A percentile compares a stretch with the other conserved stretches of the same genome.
These are phyloP conservation scores for Leonotis leonurus DNA, from an alignment of 257 asterid species.

Conservation along the genomic window DNA sequence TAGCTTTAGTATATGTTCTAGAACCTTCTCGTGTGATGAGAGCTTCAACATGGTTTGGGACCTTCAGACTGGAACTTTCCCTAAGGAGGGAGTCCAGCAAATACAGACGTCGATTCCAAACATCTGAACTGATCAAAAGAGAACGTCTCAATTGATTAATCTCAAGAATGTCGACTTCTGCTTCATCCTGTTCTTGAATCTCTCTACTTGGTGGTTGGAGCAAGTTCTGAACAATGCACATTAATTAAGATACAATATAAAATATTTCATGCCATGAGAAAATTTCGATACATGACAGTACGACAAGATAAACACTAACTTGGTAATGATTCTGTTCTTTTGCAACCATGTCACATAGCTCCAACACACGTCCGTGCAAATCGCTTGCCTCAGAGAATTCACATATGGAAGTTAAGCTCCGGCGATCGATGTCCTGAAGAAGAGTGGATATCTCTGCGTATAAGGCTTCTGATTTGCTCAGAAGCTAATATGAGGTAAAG, in stretches of 20 bases:
- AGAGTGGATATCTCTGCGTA: slow-evolving; percentile 45
- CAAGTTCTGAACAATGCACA: slow-evolving; percentile 32
- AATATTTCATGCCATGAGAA: neutral
- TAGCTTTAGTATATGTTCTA: slow-evolving; percentile 6
- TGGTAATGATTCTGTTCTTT: slow-evolving; percentile 42
- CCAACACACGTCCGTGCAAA: slow-evolving; percentile 42
- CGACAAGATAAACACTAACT: slow-evolving; percentile 31
- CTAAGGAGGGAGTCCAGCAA: slow-evolving; percentile 52
- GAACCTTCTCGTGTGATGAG: neutral
- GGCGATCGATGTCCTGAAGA: neutral
- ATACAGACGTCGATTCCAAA: slow-evolving; percentile 67
- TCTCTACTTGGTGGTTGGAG: slow-evolving; percentile 35
- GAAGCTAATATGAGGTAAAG: slow-evolving; percentile 45
- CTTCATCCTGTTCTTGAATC: slow-evolving; percentile 19
- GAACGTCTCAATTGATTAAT: slow-evolving; percentile 67
- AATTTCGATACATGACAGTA: neutral
- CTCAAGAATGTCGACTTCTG: slow-evolving; percentile 57
- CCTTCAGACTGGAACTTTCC: slow-evolving; percentile 28
- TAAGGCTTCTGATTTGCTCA: slow-evolving; percentile 50
- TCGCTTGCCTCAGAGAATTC: slow-evolving; percentile 45
- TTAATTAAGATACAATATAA: neutral
- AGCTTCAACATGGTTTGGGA: neutral
- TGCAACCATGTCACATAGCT: slow-evolving; percentile 46
- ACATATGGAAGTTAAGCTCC: slow-evolving; percentile 24
- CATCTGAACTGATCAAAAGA: slow-evolving; percentile 51